Conservation (phyloP, 2,329 filamentous ascomycete genomes). For the Microthyrium microscopicum region DNA sequence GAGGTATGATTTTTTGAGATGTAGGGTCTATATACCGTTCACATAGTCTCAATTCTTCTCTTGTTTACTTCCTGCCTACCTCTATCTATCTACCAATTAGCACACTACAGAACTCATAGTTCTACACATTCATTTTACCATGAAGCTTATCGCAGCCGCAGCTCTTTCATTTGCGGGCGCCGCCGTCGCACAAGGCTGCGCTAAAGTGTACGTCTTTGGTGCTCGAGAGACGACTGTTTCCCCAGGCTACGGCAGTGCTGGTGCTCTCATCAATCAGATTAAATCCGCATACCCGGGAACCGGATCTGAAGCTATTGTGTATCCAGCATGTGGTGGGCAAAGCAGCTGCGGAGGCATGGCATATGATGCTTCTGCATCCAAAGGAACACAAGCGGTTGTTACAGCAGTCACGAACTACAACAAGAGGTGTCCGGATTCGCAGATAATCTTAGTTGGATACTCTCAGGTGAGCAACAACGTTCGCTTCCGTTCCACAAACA, state of each 20-base stretch:
- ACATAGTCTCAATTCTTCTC: too few relatives aligned
- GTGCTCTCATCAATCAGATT: constrained; percentile 24
- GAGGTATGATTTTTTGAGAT: too few relatives aligned
- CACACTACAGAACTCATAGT: too few relatives aligned
- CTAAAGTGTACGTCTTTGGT: constrained; percentile 27
- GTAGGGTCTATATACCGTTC: too few relatives aligned
- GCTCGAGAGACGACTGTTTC: constrained; percentile 26
- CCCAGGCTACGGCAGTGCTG: constrained; percentile 24
- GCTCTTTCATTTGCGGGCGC: background rate
- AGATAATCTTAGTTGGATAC: constrained; percentile 46
- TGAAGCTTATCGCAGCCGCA: constrained; percentile 1
- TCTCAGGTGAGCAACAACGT: constrained; percentile 31
- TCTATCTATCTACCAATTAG: too few relatives aligned
- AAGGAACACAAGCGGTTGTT: constrained; percentile 42
- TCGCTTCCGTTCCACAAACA: background rate
- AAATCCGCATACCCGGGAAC: constrained; percentile 23
- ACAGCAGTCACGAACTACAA: constrained; percentile 43
- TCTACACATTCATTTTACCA: background rate
- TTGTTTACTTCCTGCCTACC: too few relatives aligned
- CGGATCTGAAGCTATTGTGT: constrained; percentile 25
- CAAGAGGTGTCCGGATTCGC: constrained; percentile 36
- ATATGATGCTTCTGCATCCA: constrained; percentile 41
- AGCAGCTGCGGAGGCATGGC: constrained; percentile 38
- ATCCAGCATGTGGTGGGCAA: constrained; percentile 46
- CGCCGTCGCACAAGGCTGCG: constrained; percentile 14